Evolutionary conservation across 805 yeast genomes (phyloP).

Genomic region (Kluyveromyces wickerhamii): DNA sequence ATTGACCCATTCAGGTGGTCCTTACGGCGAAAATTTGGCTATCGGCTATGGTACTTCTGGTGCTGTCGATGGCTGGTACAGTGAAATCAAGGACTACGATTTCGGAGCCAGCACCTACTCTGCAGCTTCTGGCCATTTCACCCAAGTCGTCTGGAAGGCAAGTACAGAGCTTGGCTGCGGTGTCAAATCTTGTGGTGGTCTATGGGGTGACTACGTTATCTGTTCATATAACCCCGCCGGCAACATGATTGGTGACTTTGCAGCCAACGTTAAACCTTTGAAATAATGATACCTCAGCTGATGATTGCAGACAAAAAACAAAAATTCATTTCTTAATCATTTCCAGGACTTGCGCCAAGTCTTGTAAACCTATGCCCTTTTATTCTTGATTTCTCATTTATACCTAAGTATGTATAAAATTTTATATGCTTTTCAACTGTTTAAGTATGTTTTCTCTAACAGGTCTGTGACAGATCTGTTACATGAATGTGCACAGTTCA

Average conservation of each 20-base stretch:
- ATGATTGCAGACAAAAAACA: no score
- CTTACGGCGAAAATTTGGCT: conserved; percentile 78
- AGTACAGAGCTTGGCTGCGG: conserved; percentile 73
- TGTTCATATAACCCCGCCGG: conserved; percentile 76
- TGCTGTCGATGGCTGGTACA: conserved; percentile 72
- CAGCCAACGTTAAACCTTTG: conserved; percentile 24
- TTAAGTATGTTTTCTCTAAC: no score
- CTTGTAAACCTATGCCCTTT: no score
- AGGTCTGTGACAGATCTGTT: no score
- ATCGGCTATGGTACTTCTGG: conserved; percentile 50
- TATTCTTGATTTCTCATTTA: conserved; percentile 1
- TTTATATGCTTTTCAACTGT: no score
- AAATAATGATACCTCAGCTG: conserved; percentile 3
- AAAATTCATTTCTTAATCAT: no score
- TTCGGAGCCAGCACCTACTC: conserved; percentile 42
- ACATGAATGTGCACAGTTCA: no score
- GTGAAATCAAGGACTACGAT: conserved; percentile 50
- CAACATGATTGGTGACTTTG: conserved; percentile 51
- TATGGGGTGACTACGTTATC: conserved; percentile 54
- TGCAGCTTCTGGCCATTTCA: conserved; percentile 65
- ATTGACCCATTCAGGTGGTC: conserved; percentile 61
- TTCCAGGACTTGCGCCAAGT: no score
- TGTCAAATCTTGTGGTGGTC: conserved; percentile 47
- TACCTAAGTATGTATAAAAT: no score
- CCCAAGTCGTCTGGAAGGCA: conserved; percentile 74